Evolutionary conservation across 2,329 filamentous ascomycete genomes (phyloP).

Genomic region (Diaporthe ilicicola): DNA sequence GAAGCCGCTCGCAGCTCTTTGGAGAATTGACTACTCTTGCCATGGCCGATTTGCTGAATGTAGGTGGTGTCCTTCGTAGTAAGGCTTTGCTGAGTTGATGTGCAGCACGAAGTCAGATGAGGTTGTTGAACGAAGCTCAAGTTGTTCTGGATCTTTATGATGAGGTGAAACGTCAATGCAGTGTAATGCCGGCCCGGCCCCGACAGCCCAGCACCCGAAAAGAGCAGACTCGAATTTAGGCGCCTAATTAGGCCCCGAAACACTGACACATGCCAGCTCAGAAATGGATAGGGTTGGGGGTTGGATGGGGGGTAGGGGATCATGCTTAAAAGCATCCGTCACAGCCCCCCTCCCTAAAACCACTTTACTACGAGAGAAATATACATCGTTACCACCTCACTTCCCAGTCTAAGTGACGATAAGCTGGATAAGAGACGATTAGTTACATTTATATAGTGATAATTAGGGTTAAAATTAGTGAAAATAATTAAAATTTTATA

Average conservation of each 20-base stretch:
- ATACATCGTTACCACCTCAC: no score
- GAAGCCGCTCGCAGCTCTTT: constrained; percentile 17
- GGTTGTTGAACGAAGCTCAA: neutral
- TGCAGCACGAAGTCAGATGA: neutral
- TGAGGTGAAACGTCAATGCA: constrained; percentile 21
- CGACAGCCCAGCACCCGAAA: neutral
- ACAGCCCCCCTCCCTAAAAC: no score
- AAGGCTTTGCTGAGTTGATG: neutral
- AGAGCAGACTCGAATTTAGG: constrained; percentile 16
- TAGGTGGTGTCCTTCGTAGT: neutral
- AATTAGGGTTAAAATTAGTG: no score
- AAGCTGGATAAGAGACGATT: no score
- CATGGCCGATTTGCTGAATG: neutral
- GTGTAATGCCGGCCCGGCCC: neutral
- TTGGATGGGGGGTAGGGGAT: neutral
- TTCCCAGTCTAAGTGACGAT: no score
- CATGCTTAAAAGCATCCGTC: no score
- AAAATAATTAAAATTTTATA: no score
- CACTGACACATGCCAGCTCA: neutral
- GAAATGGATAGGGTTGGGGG: neutral
- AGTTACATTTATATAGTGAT: no score
- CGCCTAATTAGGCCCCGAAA: neutral
- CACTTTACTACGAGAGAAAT: no score
- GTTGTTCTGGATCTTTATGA: neutral
- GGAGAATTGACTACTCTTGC: constrained; percentile 2